Conservation (phyloP, 495 filamentous ascomycete species). For the Tuber aestivum region DNA sequence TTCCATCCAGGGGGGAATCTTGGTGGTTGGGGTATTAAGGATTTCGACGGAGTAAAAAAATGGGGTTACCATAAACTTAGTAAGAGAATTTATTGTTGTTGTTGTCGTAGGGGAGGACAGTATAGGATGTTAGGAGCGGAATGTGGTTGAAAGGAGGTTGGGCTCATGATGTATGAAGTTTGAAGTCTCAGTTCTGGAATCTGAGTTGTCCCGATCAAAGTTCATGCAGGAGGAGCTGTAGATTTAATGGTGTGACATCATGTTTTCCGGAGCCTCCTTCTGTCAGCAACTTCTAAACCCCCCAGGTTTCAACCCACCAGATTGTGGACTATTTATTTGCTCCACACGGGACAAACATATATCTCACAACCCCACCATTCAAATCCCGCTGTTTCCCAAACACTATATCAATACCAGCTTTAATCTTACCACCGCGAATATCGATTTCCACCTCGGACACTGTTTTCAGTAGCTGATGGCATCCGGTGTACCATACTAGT, state of each 20-base stretch:
- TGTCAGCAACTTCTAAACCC: neutral
- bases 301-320: neutral
- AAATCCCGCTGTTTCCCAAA: neutral
- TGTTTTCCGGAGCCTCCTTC: neutral
- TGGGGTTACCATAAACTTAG: neutral
- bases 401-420: neutral
- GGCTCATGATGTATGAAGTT: neutral
- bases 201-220: neutral
- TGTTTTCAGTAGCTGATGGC: neutral
- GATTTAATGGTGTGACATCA: neutral
- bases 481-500: neutral
- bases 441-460: neutral
- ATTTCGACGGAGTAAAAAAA: neutral
- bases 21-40: neutral
- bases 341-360: neutral
- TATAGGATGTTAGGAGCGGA: neutral
- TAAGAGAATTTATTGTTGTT: neutral
- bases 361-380: no score
- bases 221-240: neutral
- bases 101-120: no score
- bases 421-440: no score
- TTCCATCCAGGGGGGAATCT: neutral
- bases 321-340: neutral
- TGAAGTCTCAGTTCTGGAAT: neutral
- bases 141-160: neutral